Base-by-base conservation (phyloP, 768 basidiomycete genomes). In the Boletus reticuloceps region DNA sequence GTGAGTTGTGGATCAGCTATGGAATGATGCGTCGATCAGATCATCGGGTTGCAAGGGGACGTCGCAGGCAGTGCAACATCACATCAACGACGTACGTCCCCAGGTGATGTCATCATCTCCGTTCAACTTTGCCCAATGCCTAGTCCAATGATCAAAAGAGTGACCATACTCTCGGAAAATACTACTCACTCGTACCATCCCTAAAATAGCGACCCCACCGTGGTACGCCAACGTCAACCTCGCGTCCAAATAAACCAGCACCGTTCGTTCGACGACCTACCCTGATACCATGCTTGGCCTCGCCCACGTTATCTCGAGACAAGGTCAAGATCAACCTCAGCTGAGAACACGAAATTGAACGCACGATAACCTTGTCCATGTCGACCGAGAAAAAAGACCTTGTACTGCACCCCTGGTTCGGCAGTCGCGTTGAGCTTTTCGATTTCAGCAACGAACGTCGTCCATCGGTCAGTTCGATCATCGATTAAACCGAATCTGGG, bases 41-140 rank as follows among this genome's bases (percentile, higher is more conserved):
- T n/a, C 17, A 7, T 8, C 29, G 11, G 38, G 17, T n/a, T n/a
- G n/a, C n/a, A n/a, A n/a, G n/a, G n/a, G n/a, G n/a, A n/a, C n/a
- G n/a, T n/a, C n/a, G n/a, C n/a, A n/a, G n/a, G n/a, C n/a, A 27
- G 27, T 27, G 27, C 7, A 27, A 27, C 27, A 29, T 13, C 5
- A 16, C 44, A 46, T 31, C n/a, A 31, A 32, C 6, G 37, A 79
- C 86, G 60, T 62, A 87, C 86, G 89, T 27, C 90, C 90, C 89
- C 89, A 92, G 2, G 70, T 71, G 5, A 89, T 69, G 50, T 86
- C 79, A 13, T 74, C 85, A 58, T 92, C 86, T 0, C 84, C 84
- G 46, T 86, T 70, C 10, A 84, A 64, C 61, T 78, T 84, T 3
- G 85, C 77, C 82, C 82, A 89, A 59, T 85, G 66, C 12, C 88